Conservation (phyloP, 1,284 basidiomycete genomes). For the Entoloma clypeatum region DNA sequence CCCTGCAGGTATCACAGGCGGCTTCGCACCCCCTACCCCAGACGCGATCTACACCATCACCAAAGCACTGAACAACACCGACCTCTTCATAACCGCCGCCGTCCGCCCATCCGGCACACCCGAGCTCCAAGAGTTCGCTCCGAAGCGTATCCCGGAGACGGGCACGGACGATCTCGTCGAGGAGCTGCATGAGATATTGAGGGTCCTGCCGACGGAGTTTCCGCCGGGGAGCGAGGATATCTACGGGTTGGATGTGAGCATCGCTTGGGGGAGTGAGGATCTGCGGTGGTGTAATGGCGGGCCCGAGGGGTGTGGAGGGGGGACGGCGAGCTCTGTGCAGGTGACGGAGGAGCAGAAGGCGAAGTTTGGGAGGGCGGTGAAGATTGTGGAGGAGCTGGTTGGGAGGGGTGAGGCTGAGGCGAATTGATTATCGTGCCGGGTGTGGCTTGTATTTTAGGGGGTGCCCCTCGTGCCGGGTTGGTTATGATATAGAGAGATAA, state of each 20-base stretch:
- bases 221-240: constrained; percentile 65
- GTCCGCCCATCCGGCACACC: constrained; percentile 47
- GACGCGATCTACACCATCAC: constrained; percentile 52
- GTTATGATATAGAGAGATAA: too few relatives aligned
- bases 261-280: constrained; percentile 56
- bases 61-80: constrained; percentile 29
- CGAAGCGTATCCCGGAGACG: constrained; percentile 41
- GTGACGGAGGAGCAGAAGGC: constrained; percentile 57
- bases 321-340: constrained; percentile 43
- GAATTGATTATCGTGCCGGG: too few relatives aligned
- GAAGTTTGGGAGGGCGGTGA: constrained; percentile 64
- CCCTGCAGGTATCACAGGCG: constrained; percentile 61
- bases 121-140: constrained; percentile 36
- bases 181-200: constrained; percentile 57
- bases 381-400: constrained; percentile 55
- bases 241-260: constrained; percentile 65
- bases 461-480: too few relatives aligned
- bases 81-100: constrained; percentile 45
- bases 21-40: constrained; percentile 67
- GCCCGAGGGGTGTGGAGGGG: constrained; percentile 54
- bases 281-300: constrained; percentile 61
- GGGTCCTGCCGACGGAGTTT: constrained; percentile 50
- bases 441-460: too few relatives aligned
- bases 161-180: constrained; percentile 42
- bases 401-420: too few relatives aligned